Evolutionary conservation across 805 yeast genomes (phyloP), one percentile per base, ranked within the genome.

Genomic region (Lachancea meyersii): DNA sequence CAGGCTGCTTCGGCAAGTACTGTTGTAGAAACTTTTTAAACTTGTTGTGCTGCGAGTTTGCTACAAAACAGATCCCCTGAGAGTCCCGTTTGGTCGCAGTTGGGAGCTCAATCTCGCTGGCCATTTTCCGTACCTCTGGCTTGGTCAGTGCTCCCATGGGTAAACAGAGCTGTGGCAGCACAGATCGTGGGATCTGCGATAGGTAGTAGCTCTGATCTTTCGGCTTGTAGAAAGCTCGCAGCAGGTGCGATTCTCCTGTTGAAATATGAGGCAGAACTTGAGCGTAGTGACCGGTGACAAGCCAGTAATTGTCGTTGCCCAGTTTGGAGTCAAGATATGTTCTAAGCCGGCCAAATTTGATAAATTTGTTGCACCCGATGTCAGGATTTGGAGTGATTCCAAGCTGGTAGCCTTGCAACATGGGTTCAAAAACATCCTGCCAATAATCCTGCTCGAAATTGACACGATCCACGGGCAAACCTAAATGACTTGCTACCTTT

Each of bases 301-400:
- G 62, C 94, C 95, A 86, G 81, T 93, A 87, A 31, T 62, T 58
- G 6, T 57, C 60, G 2, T 49, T 33, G 5, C 64, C 64, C 47
- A 71, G 68, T 42, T 62, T 67, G 1, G 49, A 32, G 27, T 69
- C 57, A 28, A 87, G 60, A 54, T 78, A 73, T 14, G 79, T 75
- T 4, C 80, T 62, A 64, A 93, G 70, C 42, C 70, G 73, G 2
- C 98, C 97, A 66, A 93, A 93, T 60, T 93, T 93, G 51, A 93
- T 83, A 58, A 77, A 75, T 45, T 75, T 72, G 61, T 93, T 93
- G 60, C 98, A 93, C 16, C 81, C 78, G 17, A 89, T 81, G 58
- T 93, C 98, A 1, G 98, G 97, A 53, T 93, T 93, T 0, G 98
- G 98, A 1, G 98, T 93, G 32, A 71, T 53, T 0, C 98, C 98